Base-by-base conservation (phyloP, 2,329 filamentous ascomycete species). In the Aspergillus sp. region DNA sequence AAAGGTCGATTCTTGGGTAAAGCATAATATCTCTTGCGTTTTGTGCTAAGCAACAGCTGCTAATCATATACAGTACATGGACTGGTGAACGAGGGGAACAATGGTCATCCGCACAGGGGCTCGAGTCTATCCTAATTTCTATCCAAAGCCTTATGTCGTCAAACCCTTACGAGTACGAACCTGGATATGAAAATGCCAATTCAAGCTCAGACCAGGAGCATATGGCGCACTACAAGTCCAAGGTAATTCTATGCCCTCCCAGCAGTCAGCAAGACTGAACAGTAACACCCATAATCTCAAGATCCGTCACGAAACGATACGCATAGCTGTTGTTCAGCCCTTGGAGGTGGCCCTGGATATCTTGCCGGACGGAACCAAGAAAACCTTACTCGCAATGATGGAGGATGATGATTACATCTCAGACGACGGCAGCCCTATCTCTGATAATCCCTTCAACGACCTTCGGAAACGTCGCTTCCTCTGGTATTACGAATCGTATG, bases 161-260 rank as follows among this genome's bases (percentile, higher is more conserved):
- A 27, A 96, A 97, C 66, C 95, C 93, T 0, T 98, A 96, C 75
- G 91, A 95, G 71, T 97, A 98, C 67, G 95, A 99, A 72, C 95
- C 95, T 1, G 95, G 95, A 6, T 97, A 91, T 66, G 93, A 98
- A 72, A 84, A 89, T 59, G 84, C 87, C 12, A 88, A 88, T 46
- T 82, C 84, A 8, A 76, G 82, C 1, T 77, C 81, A 4, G 91
- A 96, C 72, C 88, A 90, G 75, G 86, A 87, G 73, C 82, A 87
- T 58, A 90, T 93, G 73, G 82, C 84, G 60, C 81, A 85, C 9
- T 97, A 97, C 68, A 82, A 90, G 12, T 85, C 87, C 50, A 97
- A 96, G 84, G 90, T 90, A 73, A 59, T 15, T 47, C 46, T 8
- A 52, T 50, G 58, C 35, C 58, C 51, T 63, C 70, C 67, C 7